Evolutionary conservation across 2,329 filamentous ascomycete genomes (phyloP).

Genomic region (Exophiala xenobiotica): DNA sequence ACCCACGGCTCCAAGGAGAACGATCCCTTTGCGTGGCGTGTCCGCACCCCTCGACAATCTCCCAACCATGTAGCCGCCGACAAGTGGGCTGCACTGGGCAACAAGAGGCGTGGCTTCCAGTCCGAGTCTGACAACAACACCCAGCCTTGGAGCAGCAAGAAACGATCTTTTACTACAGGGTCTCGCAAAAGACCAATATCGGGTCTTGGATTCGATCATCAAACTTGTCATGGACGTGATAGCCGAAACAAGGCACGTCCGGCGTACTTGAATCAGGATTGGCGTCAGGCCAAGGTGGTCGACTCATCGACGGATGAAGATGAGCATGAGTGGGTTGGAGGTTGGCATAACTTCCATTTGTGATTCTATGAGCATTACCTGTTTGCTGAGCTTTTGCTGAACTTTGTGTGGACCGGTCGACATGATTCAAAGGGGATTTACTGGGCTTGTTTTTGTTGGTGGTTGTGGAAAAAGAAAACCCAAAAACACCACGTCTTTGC

Average conservation of each 20-base stretch:
- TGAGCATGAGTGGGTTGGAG: conserved; percentile 92
- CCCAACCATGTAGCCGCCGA: conserved; percentile 58
- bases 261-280: conserved; percentile 45
- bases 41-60: conserved; percentile 60
- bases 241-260: conserved; percentile 38
- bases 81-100: conserved; percentile 87
- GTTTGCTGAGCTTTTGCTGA: conserved; percentile 24
- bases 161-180: conserved; percentile 42
- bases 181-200: conserved; percentile 46
- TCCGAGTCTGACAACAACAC: conserved; percentile 52
- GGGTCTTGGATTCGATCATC: conserved; percentile 40
- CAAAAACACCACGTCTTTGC: conserved; percentile 3
- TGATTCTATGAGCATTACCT: conserved; percentile 42
- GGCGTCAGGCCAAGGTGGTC: conserved; percentile 43
- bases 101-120: conserved; percentile 71
- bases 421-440: conserved; percentile 24
- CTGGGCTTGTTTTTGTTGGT: conserved; percentile 24
- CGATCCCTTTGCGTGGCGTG: conserved; percentile 42
- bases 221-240: conserved; percentile 36
- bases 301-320: conserved; percentile 50
- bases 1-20: conserved; percentile 71
- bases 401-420: conserved; percentile 22
- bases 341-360: conserved; percentile 72
- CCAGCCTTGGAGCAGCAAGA: conserved; percentile 46
- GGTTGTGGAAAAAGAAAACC: conserved; percentile 14